These are phyloP conservation scores for Cafeteria roenbergensis DNA, from an alignment of 108 stramenopile genomes.

Conservation along the genomic window DNA sequence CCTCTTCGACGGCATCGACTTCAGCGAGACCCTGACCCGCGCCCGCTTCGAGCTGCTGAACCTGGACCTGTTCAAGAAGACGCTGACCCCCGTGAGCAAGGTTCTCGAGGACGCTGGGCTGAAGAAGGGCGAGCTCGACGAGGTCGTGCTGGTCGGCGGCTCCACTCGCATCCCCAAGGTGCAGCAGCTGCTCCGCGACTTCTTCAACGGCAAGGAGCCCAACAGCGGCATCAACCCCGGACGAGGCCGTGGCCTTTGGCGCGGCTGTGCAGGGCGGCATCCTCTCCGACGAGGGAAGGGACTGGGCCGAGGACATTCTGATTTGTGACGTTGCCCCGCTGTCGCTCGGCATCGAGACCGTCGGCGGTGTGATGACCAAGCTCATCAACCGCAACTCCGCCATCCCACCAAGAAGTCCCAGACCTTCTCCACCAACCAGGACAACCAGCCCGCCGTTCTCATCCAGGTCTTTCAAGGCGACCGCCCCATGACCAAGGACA, in stretches of 20 bases:
- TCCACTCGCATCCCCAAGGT: conserved; percentile 93
- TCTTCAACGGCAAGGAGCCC: conserved; percentile 84
- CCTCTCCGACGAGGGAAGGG: conserved; percentile 62
- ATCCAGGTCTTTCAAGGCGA: conserved; percentile 94
- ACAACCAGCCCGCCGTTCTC: conserved; percentile 73
- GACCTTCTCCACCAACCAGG: conserved; percentile 73
- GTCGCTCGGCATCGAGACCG: conserved; percentile 76
- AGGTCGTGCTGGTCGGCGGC: conserved; percentile 89
- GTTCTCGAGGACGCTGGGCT: conserved; percentile 80
- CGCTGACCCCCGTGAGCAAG: conserved; percentile 65
- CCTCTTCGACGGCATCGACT: conserved; percentile 61
- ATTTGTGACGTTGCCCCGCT: conserved; percentile 81
- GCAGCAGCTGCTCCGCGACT: conserved; percentile 73
- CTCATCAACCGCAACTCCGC: conserved; percentile 66
- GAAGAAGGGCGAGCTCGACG: conserved; percentile 70
- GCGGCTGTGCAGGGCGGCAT: conserved; percentile 92
- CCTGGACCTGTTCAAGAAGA: conserved; percentile 87
- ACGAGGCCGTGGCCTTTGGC: conserved; percentile 89
- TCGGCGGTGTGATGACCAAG: conserved; percentile 72
- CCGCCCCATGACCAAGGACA: conserved; percentile 82
- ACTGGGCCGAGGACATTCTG: conserved; percentile 61
- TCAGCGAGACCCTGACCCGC: conserved; percentile 71
- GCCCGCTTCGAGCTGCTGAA: conserved; percentile 95
- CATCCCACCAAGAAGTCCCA: conserved; percentile 73
- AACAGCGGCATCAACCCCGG: conserved; percentile 79